Conservation (phyloP, 2,329 filamentous ascomycete genomes). For the Aspergillus tanneri region DNA sequence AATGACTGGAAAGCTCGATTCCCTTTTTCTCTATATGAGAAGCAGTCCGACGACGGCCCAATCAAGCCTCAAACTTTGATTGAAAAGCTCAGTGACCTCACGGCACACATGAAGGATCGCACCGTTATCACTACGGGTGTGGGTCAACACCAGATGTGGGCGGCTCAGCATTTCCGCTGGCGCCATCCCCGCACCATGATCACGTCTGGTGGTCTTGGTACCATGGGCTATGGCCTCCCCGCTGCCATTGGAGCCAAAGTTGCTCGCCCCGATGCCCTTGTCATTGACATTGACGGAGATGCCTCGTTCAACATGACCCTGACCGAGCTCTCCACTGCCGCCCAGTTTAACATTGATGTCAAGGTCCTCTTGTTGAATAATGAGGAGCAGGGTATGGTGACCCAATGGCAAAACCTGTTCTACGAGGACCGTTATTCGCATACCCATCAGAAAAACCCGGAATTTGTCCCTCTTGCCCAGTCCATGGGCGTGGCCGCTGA, state of each 20-base stretch:
- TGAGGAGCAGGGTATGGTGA: conserved; percentile 98
- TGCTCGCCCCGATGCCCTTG: conserved; percentile 73
- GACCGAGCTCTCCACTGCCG: conserved; percentile 87
- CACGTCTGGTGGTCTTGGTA: conserved; percentile 91
- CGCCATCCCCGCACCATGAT: conserved; percentile 88
- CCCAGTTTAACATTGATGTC: conserved; percentile 94
- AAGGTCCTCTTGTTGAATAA: conserved; percentile 96
- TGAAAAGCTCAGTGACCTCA: conserved; percentile 82
- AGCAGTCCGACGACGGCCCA: conserved; percentile 68
- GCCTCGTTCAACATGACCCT: conserved; percentile 99
- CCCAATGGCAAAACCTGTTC: conserved; percentile 97
- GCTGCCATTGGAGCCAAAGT: conserved; percentile 96
- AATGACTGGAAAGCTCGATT: conserved; percentile 87
- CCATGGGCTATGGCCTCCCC: conserved; percentile 94
- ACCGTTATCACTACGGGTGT: conserved; percentile 93
- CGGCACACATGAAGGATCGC: conserved; percentile 72
- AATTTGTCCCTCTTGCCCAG: conserved; percentile 90
- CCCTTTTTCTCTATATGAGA: conserved; percentile 80
- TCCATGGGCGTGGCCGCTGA: conserved; percentile 83
- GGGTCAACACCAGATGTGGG: conserved; percentile 99
- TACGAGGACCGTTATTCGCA: conserved; percentile 91
- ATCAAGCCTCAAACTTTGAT: conserved; percentile 97
- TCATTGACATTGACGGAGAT: conserved; percentile 95
- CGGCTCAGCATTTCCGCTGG: conserved; percentile 96
- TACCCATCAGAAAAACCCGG: conserved; percentile 92